Base-by-base conservation (phyloP, 352 stramenopile species). In the Phytopythium delawarense region DNA sequence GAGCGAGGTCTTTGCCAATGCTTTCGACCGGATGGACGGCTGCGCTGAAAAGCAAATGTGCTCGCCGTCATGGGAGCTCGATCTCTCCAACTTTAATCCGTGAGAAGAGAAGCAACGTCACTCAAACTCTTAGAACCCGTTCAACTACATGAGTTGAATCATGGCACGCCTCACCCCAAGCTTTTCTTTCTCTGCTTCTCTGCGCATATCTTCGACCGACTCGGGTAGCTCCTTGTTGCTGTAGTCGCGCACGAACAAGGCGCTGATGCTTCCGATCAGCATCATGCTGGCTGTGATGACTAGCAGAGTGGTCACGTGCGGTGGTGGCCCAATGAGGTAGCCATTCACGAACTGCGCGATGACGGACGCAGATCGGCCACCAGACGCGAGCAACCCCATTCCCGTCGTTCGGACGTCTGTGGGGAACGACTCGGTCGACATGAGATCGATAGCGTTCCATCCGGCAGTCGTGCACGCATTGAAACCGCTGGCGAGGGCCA, bases 371-470 rank as follows among this genome's bases (percentile, higher is more conserved):
- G 91, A 74, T 58, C 89, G 77, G 3, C 91, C 93, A 35, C 72
- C 78, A 2, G 88, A 89, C 1, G 88, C 88, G 57, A 96, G 84
- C 30, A 96, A 64, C 0, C 90, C 90, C 87, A 98, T 97, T 0
- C 88, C 93, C 12, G 88, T 97, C 37, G 86, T 96, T 65, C 93
- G 79, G 13, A 98, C 81, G 21, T 85, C 66, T 0, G 91, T 97
- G 18, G 93, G 93, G 68, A 97, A 98, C 0, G 92, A 89, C 65
- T 98, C 90, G 40, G 84, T 75, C 23, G 88, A 95, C 75, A 98
- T 85, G 42, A 95, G 79, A 64, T 97, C 93, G 55, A 92, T 93
- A 1, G 90, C 79, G 67, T 98, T 98, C 93, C 93, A 98, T 9
- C 82, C 84, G 0, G 82, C 76, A 28, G 92, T 96, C n/a, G 79